Base-by-base conservation (phyloP, 148 eudicot genomes). In the Arctostaphylos glauca region DNA sequence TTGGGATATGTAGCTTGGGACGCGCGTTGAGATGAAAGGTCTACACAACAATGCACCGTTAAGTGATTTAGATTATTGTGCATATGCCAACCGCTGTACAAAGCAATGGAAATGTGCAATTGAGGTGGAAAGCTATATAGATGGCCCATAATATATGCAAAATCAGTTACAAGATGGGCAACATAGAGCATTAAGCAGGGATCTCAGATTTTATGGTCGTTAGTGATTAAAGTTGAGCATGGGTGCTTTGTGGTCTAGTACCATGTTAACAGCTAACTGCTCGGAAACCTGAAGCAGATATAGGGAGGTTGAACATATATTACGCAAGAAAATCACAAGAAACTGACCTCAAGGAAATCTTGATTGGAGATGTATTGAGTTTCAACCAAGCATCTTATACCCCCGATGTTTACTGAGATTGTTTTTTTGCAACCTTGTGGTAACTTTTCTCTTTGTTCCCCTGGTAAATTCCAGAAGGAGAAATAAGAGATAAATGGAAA, bases 291-390 rank as follows among this genome's bases (percentile, higher is more conserved):
- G 16, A 23, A 31, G 44, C 43, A 46, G 41, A 53, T 68, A 53
- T 71, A 0, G 43, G 71, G 71, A 66, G 43, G 9, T 79, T 62
- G 38, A 62, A 62, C 21, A 62, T n/a, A 7, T 23, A 62, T 9
- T 12, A 41, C 6, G 2, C 2, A 0, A 9, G 18, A 3, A n/a
- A 23, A 64, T 66, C 43, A 25, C 71, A 66, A 25, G 71, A 66
- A 59, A 82, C 85, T 83, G 53, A 92, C 95, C 95, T 92, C 94
- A 8, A 84, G 82, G 82, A 92, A 92, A 80, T 92, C 91, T 55
- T 91, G 88, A 81, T 92, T 92, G 38, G 94, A 91, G 79, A 92
- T 73, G 52, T 89, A 88, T 55, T 82, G 94, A 76, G 89, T 91
- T 80, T 82, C 92, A 78, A 92, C 86, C 19, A 67, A 81, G 87